Conservation (phyloP, 2,329 filamentous ascomycete genomes). For the Lasiodiplodia hormozganensis region DNA sequence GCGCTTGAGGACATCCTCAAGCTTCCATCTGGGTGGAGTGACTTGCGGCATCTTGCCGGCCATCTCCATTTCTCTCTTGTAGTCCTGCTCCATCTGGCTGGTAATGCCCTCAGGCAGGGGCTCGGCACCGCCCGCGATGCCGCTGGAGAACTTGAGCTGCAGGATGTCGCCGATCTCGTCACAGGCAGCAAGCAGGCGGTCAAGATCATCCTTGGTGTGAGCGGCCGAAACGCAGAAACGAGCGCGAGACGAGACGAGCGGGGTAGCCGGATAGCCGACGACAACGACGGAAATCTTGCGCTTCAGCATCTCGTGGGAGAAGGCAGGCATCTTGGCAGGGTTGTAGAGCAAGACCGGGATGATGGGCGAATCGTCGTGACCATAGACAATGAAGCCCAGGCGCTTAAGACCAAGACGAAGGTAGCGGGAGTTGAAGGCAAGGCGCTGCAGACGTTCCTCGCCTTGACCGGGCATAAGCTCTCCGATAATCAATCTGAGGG, state of each 20-base stretch:
- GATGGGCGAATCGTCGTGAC: constrained; percentile 97
- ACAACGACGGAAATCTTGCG: constrained; percentile 98
- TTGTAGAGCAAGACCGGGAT: constrained; percentile 95
- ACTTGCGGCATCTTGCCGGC: constrained; percentile 57
- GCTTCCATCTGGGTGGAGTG: constrained; percentile 76
- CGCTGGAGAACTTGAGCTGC: constrained; percentile 96
- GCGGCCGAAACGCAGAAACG: constrained; percentile 95
- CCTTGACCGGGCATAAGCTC: constrained; percentile 90
- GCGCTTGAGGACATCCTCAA: constrained; percentile 75
- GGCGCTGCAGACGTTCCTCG: constrained; percentile 91
- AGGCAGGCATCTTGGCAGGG: constrained; percentile 98
- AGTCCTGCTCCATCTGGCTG: constrained; percentile 64
- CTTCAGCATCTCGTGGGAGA: constrained; percentile 97
- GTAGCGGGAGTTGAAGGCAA: constrained; percentile 98
- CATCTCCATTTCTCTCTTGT: constrained; percentile 57
- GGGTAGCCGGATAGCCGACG: constrained; percentile 95
- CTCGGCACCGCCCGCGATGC: constrained; percentile 85
- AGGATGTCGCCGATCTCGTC: constrained; percentile 91
- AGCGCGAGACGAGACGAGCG: constrained; percentile 90
- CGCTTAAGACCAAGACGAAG: constrained; percentile 97
- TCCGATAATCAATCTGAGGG: constrained; percentile 86
- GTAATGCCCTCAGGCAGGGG: constrained; percentile 75
- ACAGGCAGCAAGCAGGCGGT: constrained; percentile 85
- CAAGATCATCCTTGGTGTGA: constrained; percentile 98
- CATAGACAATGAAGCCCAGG: constrained; percentile 94